A percentile compares a stretch with the other conserved stretches of the same genome.
Evolutionary conservation across 2,329 filamentous ascomycete genomes (phyloP).

Genomic region (Microsporum ferrugineum): DNA sequence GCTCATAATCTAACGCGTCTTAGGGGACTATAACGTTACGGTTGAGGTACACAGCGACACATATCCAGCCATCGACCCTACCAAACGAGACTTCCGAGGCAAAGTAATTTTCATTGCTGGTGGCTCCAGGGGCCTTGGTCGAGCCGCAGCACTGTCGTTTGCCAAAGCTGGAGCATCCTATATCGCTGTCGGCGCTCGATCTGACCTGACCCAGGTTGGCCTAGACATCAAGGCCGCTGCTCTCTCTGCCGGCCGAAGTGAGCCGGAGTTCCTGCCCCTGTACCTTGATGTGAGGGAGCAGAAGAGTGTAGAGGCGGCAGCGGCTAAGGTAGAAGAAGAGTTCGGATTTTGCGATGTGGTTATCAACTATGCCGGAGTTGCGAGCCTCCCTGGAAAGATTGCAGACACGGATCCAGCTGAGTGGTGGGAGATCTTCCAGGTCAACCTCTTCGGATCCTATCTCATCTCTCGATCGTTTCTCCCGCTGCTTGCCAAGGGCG

Average conservation of each 20-base stretch:
- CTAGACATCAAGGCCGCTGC: constrained; percentile 28
- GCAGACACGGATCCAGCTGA: constrained; percentile 26
- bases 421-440: constrained; percentile 36
- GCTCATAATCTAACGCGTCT: neutral
- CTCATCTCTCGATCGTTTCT: constrained; percentile 38
- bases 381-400: constrained; percentile 21
- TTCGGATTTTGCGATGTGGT: constrained; percentile 36
- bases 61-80: constrained; percentile 35
- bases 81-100: constrained; percentile 29
- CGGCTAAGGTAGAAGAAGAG: constrained; percentile 20
- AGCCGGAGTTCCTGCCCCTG: constrained; percentile 35
- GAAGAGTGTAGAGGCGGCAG: constrained; percentile 28
- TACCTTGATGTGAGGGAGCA: constrained; percentile 35
- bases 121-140: constrained; percentile 45
- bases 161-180: constrained; percentile 42
- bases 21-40: constrained; percentile 13
- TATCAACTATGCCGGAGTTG: constrained; percentile 38
- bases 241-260: constrained; percentile 23
- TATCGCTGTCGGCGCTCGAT: constrained; percentile 46
- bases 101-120: constrained; percentile 45
- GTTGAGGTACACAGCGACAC: constrained; percentile 24
- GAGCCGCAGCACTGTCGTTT: constrained; percentile 44
- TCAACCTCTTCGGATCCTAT: constrained; percentile 42
- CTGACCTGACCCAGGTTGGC: constrained; percentile 31
- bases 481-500: constrained; percentile 27